Conservation (phyloP, 345 rosid species). For the Acer yangbiense region DNA sequence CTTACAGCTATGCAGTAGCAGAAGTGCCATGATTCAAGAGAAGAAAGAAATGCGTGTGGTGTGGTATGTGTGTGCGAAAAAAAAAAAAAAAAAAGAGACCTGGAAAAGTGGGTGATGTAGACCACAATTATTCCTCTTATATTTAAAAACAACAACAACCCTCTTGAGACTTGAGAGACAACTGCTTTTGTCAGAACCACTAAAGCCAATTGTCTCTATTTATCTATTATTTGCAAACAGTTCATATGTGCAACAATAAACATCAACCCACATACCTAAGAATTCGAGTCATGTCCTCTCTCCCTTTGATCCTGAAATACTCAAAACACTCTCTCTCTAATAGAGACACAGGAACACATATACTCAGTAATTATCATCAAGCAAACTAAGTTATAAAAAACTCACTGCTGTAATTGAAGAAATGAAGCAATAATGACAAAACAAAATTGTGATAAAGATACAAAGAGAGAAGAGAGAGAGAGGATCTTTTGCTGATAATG, state of each 20-base stretch:
- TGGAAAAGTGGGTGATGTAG: conserved; percentile 27
- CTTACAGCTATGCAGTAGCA: conserved; percentile 59
- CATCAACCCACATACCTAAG: not conserved
- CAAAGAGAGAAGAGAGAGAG: conserved; percentile 13
- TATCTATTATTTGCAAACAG: conserved; percentile 18
- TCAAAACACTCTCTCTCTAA: not conserved
- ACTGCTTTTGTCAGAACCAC: conserved; percentile 40
- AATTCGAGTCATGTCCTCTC: no score
- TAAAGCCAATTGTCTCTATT: conserved; percentile 16
- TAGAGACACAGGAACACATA: not conserved
- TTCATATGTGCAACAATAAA: not conserved
- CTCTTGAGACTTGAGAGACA: conserved; percentile 10
- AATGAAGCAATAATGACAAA: conserved; percentile 20
- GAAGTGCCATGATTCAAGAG: conserved; percentile 47
- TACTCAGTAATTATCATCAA: not conserved
- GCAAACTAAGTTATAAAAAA: conserved; percentile 4
- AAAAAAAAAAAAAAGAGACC: conserved; percentile 18
- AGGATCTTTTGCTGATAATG: conserved; percentile 15
- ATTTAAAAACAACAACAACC: conserved; percentile 12
- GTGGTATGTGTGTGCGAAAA: not conserved
- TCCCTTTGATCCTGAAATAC: no score
- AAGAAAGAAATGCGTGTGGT: conserved; percentile 30
- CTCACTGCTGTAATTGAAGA: not conserved
- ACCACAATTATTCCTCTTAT: conserved; percentile 36
- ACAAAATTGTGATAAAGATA: conserved; percentile 9